These are phyloP conservation scores for Xylariaceae sp. DNA, from an alignment of 2,329 filamentous ascomycete genomes.

Conservation along the genomic window DNA sequence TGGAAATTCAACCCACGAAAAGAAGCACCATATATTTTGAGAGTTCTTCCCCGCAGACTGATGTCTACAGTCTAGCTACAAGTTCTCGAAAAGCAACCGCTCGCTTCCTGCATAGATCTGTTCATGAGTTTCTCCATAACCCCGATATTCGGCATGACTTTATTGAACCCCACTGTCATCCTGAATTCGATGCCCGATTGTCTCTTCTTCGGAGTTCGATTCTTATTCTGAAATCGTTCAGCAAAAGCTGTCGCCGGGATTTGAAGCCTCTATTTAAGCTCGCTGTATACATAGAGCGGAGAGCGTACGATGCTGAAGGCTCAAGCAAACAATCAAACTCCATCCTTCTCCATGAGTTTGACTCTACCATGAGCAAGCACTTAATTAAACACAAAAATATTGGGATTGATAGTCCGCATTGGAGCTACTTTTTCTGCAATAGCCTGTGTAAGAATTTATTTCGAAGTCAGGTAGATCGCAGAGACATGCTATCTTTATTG, in stretches of 20 bases:
- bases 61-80: slow-evolving; percentile 1
- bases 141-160: slow-evolving; percentile 5
- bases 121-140: slow-evolving; percentile 21
- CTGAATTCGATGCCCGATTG: not conserved
- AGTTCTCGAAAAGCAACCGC: not conserved
- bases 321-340: not conserved
- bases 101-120: slow-evolving; percentile 23
- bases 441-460: too few species aligned
- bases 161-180: not conserved
- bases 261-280: not conserved
- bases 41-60: not conserved
- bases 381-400: not conserved
- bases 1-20: slow-evolving; percentile 10
- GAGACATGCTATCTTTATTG: too few species aligned
- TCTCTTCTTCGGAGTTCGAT: slow-evolving; percentile 15
- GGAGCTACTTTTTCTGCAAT: too few species aligned
- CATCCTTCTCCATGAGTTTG: slow-evolving; percentile 9
- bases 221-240: slow-evolving; percentile 13
- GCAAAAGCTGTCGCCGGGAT: not conserved
- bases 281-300: not conserved
- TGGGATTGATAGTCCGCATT: too few species aligned
- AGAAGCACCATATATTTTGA: not conserved
- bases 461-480: too few species aligned
- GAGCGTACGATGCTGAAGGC: not conserved
- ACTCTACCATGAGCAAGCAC: slow-evolving; percentile 6